phyloP scores from a whole-genome alignment of 768 basidiomycete genomes.

The Russula sp. region DNA sequence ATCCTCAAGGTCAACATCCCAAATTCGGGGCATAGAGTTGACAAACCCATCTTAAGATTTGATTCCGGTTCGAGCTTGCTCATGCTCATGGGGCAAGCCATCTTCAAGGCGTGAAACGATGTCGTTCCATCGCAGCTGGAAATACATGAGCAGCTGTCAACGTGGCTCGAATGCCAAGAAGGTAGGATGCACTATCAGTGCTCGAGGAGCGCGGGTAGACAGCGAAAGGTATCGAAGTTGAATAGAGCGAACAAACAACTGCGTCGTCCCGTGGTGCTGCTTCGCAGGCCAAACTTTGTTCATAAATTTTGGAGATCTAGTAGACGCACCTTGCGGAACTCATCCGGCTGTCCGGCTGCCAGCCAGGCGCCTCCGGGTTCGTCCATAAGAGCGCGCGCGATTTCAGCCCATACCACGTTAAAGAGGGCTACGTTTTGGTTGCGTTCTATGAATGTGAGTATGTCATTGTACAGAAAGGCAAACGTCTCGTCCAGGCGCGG shows the following conservation, averaged over 20 bases:
- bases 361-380: constrained; percentile 81
- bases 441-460: constrained; percentile 73
- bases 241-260: constrained; percentile 72
- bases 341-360: constrained; percentile 84
- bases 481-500: constrained; percentile 61
- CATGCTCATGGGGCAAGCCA: constrained; percentile 39
- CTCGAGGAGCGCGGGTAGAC: constrained; percentile 56
- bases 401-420: constrained; percentile 83
- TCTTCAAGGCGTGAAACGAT: constrained; percentile 75
- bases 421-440: constrained; percentile 69
- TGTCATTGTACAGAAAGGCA: constrained; percentile 69
- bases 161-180: constrained; percentile 70
- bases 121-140: constrained; percentile 96
- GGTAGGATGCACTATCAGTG: constrained; percentile 64
- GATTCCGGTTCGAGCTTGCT: constrained; percentile 36
- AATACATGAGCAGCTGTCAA: constrained; percentile 97
- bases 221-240: constrained; percentile 82
- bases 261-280: constrained; percentile 80
- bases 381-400: constrained; percentile 71
- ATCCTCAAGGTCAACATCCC: background rate
- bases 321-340: constrained; percentile 71
- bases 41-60: constrained; percentile 33
- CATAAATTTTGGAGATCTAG: background rate
- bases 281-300: background rate
- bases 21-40: background rate